These are phyloP conservation scores for Gillenia trifoliata DNA, from an alignment of 306 rosid genomes.

Conservation along the genomic window DNA sequence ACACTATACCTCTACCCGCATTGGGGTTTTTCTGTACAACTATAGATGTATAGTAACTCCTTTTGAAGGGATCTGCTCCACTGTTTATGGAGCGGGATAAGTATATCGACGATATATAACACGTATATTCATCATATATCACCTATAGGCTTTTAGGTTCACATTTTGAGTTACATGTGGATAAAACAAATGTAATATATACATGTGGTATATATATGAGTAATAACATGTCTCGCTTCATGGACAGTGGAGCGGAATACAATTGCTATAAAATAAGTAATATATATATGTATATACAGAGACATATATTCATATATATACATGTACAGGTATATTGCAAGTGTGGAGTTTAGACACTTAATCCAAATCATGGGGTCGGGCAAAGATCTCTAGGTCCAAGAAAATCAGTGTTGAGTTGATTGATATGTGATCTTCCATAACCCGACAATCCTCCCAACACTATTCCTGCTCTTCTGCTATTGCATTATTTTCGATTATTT, in stretches of 20 bases:
- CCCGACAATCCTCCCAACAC: not conserved
- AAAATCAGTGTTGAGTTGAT: conserved; percentile 21
- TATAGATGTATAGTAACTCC: not conserved
- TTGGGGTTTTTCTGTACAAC: not conserved
- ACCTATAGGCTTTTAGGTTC: no score
- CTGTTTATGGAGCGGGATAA: not conserved
- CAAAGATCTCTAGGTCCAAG: conserved; percentile 12
- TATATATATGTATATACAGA: no score
- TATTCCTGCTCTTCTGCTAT: not conserved
- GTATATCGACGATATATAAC: no score
- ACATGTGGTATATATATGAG: no score
- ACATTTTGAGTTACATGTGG: no score
- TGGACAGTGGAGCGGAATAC: not conserved
- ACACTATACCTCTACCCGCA: not conserved
- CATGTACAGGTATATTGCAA: not conserved
- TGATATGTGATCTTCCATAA: not conserved
- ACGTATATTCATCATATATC: not conserved
- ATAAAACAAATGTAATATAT: no score
- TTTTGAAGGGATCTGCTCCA: not conserved
- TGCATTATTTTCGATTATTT: not conserved
- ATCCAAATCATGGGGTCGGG: conserved; percentile 8
- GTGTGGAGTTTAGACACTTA: conserved; percentile 1
- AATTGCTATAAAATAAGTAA: not conserved
- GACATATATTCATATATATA: no score
- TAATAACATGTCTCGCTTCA: no score